Evolutionary conservation across 2,329 filamentous ascomycete genomes (phyloP), one percentile per base, ranked within the genome.

Genomic region (Pyrenochaeta sp.): DNA sequence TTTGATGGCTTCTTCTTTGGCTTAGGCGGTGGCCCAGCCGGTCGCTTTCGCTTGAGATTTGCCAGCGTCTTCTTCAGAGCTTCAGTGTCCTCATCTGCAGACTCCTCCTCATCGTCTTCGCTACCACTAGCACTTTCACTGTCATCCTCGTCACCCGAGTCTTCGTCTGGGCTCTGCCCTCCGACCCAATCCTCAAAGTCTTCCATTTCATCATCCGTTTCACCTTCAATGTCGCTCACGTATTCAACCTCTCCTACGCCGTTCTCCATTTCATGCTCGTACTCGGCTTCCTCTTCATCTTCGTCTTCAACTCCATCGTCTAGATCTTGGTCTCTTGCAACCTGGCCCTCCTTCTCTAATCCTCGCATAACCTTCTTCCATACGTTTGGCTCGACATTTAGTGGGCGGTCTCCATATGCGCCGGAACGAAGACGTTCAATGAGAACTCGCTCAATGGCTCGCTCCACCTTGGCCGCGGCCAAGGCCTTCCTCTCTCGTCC

Each of bases 311-410:
- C 87, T 9, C 93, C 94, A 65, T 93, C 88, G 74, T 97, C 94
- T 74, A 95, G 77, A 75, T 98, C 94, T 78, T 92, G 87, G 74
- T 97, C 94, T 49, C 91, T 83, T 60, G 86, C 82, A 39, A 90
- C 94, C 69, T 96, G 88, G 54, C 94, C 93, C 66, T 90, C 89
- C 65, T 90, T 85, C 83, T 99, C 95, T 77, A 99, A 83, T 3
- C 92, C 92, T 57, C 88, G 87, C 66, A 99, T 86, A 7, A 99
- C 95, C 84, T 93, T 96, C 85, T 96, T 96, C 95, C 95, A 99
- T 57, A 99, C 92, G 12, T 86, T 84, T 75, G 97, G 92, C 76
- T 96, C 95, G 45, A 97, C 93, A 73, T 99, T 99, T 62, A 99
- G 82, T 36, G 95, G 95, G 73, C 91, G 87, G 68, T 98, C 93